Conservation (phyloP, 306 rosid species). For the Dicorynia guianensis region DNA sequence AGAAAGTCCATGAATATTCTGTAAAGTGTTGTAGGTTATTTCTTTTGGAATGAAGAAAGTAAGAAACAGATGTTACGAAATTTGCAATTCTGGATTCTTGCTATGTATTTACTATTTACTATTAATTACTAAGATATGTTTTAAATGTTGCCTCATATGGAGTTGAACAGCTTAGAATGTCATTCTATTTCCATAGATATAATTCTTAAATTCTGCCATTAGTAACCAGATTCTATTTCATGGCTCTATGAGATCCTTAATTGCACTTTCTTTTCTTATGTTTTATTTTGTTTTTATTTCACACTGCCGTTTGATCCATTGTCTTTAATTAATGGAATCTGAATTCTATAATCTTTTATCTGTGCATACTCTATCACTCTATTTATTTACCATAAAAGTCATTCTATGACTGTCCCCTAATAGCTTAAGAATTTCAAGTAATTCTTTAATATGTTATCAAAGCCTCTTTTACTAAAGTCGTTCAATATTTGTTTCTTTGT, state of each 20-base stretch:
- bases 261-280: background rate
- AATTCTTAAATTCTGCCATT: conserved; percentile 7
- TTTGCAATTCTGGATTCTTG: background rate
- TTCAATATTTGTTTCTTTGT: background rate
- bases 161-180: conserved; percentile 16
- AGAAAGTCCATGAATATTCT: background rate
- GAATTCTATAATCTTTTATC: conserved; percentile 17
- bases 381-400: conserved; percentile 1
- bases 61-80: conserved; percentile 17
- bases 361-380: background rate
- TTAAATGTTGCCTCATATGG: conserved; percentile 12
- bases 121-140: conserved; percentile 2
- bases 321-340: conserved; percentile 9
- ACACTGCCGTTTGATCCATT: background rate
- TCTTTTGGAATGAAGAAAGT: conserved; percentile 25
- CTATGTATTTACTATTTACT: background rate
- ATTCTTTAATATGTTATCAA: background rate
- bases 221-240: background rate
- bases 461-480: conserved; percentile 9
- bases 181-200: background rate
- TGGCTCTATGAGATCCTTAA: background rate
- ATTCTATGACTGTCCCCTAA: conserved; percentile 3
- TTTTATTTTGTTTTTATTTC: background rate
- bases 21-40: background rate
- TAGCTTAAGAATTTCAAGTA: background rate